These are phyloP conservation scores for Glycine latifolia DNA, from an alignment of 306 rosid species.

Conservation along the genomic window DNA sequence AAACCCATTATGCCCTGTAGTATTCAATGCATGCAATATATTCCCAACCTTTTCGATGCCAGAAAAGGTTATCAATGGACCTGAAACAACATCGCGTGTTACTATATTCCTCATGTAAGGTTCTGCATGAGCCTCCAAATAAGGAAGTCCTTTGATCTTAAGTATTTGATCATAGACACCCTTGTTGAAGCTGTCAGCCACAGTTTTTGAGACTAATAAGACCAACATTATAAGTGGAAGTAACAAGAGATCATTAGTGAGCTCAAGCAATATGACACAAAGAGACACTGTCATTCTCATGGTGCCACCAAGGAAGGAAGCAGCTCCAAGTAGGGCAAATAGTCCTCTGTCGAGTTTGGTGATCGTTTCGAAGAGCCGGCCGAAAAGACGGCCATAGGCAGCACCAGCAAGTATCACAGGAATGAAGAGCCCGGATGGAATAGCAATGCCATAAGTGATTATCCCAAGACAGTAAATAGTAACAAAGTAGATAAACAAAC, in stretches of 20 bases:
- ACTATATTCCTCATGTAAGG: conserved; percentile 81
- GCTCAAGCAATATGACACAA: conserved; percentile 91
- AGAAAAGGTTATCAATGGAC: conserved; percentile 73
- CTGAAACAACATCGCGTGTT: conserved; percentile 82
- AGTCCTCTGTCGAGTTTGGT: conserved; percentile 71
- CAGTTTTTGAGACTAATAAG: conserved; percentile 76
- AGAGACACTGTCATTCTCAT: conserved; percentile 99
- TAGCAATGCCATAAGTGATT: conserved; percentile 88
- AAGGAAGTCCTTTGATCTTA: conserved; percentile 83
- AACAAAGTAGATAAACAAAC: conserved; percentile 70
- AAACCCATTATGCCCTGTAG: conserved; percentile 87
- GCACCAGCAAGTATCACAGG: conserved; percentile 98
- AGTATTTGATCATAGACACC: conserved; percentile 92
- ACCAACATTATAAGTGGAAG: conserved; percentile 90
- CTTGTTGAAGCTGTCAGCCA: conserved; percentile 84
- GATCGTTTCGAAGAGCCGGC: conserved; percentile 67
- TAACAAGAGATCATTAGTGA: conserved; percentile 88
- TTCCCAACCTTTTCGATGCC: conserved; percentile 78
- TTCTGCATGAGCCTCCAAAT: conserved; percentile 88
- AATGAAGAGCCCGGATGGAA: conserved; percentile 95
- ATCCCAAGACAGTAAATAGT: conserved; percentile 76
- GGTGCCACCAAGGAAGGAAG: conserved; percentile 95
- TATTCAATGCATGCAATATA: conserved; percentile 64
- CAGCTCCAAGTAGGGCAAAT: conserved; percentile 92
- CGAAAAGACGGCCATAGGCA: conserved; percentile 81